Evolutionary conservation across 768 basidiomycete genomes (phyloP), one percentile per base, ranked within the genome.

Genomic region (Ramaria sp.): DNA sequence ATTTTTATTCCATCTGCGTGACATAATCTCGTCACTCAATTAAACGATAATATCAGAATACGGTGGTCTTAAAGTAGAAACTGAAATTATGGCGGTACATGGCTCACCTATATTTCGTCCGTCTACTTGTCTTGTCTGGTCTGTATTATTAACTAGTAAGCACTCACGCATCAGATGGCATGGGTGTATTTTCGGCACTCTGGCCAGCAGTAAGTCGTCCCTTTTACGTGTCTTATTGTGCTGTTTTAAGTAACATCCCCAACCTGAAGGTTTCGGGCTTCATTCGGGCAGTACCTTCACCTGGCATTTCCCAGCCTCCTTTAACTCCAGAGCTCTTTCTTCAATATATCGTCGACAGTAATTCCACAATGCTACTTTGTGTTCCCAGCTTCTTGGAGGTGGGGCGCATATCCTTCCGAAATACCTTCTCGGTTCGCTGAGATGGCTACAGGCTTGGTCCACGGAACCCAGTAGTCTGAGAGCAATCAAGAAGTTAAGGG

Each of bases 351-450:
- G 38, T 57, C 3, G 44, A 37, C 0, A 60, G 63, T 1, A 54
- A 53, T 6, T 55, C 50, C 37, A 56, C 54, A 1, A 28, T 58
- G 16, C 16, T 60, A 0, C 30, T 57, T 7, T 55, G 50, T 50
- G 67, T 66, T 1, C 67, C 67, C 1, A 47, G 61, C 5, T 60
- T 65, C 36, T 22, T 68, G 7, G 65, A 68, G 60, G 67, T 65
- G 25, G 20, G 53, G n/a, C 18, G 16, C n/a, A 10, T 4, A 48
- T n/a, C 8, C 20, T 50, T 5, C 32, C 16, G 13, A n/a, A 50
- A 9, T 3, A 1, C 3, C 7, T 4, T n/a, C 32, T 36, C 30
- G 16, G 5, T 1, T 37, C 7, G 1, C 12, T 30, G 15, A 32
- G 28, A 47, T 47, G 2, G 5, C 9, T 27, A 5, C 13, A 65